Evolutionary conservation across 2,329 filamentous ascomycete genomes (phyloP), one percentile per base, ranked within the genome.

Genomic region (Sordariomycetes sp.): DNA sequence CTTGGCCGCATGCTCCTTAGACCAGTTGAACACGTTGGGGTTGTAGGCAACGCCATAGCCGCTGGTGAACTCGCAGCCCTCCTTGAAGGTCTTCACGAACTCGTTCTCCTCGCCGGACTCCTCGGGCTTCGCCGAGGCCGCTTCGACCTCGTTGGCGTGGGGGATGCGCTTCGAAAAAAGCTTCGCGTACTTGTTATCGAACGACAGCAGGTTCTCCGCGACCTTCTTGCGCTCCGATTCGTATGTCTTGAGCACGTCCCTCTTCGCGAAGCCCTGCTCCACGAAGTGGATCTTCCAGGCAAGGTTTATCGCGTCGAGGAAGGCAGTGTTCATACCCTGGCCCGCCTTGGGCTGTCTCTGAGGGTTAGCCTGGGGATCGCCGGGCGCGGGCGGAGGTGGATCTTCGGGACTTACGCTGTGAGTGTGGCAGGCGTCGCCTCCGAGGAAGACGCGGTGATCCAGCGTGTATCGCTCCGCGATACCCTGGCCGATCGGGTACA

Each of bases 221-320:
- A 95, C 86, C 58, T 86, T 78, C 67, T 89, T 91, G 58, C 91
- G 85, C 71, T 96, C 91, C 2, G 79, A 77, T 72, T 96, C 89
- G 68, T 96, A 97, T 0, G 91, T 94, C 60, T 84, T 81, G 55
- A 97, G 79, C 20, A 94, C 77, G 2, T 81, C 80, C 60, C 88
- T 85, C 34, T 84, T 73, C 1, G 90, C 89, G 62, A 95, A 89
- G 13, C 90, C 90, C 28, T 79, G 78, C 67, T 96, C 90, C 10
- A 96, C 92, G 39, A 88, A 84, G 67, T 96, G 91, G 55, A 96
- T 88, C 74, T 97, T 97, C 91, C 91, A 97, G 8, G 91, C 91
- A 48, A 97, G 76, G 69, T 96, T 97, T 60, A 90, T 81, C 0
- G 90, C 90, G 63, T 92, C 87, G 55, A 87, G 74, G 71, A 90